Evolutionary conservation across 208 protist genomes (phyloP).

Genomic region (Trypanosoma mega): DNA sequence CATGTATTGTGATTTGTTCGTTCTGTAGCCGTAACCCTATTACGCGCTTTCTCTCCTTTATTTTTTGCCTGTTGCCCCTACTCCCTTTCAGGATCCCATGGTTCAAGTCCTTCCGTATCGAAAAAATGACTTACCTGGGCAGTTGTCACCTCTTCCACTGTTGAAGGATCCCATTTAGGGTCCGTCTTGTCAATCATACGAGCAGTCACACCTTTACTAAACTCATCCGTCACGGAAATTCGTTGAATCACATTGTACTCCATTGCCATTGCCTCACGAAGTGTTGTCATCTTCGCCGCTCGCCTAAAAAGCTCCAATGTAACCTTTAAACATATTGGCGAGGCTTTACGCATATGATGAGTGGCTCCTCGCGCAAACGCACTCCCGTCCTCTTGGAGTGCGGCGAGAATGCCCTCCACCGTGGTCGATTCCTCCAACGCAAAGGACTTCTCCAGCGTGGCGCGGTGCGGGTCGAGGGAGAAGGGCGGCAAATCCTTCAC

Average conservation of each 20-base stretch:
- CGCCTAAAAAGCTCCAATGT: constrained; percentile 45
- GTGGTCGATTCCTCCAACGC: constrained; percentile 29
- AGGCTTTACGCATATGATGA: constrained; percentile 33
- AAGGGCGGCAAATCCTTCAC: constrained; percentile 39
- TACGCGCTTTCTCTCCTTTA: neutral
- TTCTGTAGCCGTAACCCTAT: too few relatives aligned
- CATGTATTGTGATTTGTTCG: too few relatives aligned
- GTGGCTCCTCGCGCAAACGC: constrained; percentile 31
- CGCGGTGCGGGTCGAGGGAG: constrained; percentile 33
- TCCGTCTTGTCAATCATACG: constrained; percentile 40
- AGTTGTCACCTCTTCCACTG: constrained; percentile 35
- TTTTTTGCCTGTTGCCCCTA: neutral
- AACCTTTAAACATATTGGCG: constrained; percentile 52
- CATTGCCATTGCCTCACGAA: constrained; percentile 15
- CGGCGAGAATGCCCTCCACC: constrained; percentile 43
- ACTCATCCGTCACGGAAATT: constrained; percentile 28
- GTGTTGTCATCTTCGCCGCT: constrained; percentile 10
- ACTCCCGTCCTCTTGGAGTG: constrained; percentile 23
- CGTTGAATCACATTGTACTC: constrained; percentile 37
- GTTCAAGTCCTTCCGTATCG: constrained; percentile 3
- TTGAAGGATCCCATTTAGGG: constrained; percentile 42
- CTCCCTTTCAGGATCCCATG: constrained; percentile 7
- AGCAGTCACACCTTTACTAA: constrained; percentile 43
- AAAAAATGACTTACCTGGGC: constrained; percentile 22
- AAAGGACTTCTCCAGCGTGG: constrained; percentile 39